Conservation (phyloP, 257 asterid species). For the Solanum microdontum region DNA sequence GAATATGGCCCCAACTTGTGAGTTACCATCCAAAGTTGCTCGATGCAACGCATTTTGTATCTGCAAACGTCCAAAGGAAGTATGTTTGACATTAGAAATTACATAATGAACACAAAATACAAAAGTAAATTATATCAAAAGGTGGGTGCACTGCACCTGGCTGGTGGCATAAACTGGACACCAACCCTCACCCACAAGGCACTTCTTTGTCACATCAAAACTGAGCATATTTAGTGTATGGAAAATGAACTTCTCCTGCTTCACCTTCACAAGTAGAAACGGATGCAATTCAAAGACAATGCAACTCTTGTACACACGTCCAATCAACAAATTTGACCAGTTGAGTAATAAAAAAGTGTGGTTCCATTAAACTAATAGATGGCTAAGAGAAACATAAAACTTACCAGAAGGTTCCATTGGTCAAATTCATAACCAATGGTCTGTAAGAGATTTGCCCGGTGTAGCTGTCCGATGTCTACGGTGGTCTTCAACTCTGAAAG, state of each 20-base stretch:
- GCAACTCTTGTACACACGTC: not conserved
- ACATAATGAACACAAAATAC: not conserved
- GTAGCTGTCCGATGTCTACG: slow-evolving; percentile 39
- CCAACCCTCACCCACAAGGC: slow-evolving; percentile 76
- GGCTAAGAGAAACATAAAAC: not conserved
- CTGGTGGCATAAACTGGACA: slow-evolving; percentile 48
- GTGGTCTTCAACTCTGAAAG: slow-evolving; percentile 56
- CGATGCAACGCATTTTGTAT: slow-evolving; percentile 27
- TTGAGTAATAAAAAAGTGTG: not conserved
- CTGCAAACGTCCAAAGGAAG: slow-evolving; percentile 22
- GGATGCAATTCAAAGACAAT: not conserved
- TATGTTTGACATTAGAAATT: not conserved
- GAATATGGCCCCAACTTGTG: slow-evolving; percentile 45
- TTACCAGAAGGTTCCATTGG: slow-evolving; percentile 56
- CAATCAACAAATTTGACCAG: not conserved
- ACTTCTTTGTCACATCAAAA: slow-evolving; percentile 50
- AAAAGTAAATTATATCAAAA: not conserved
- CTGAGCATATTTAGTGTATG: slow-evolving; percentile 52
- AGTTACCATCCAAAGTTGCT: slow-evolving; percentile 42
- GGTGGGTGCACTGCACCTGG: slow-evolving; percentile 19
- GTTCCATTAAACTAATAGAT: not conserved
- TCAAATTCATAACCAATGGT: slow-evolving; percentile 36
- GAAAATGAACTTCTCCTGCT: slow-evolving; percentile 39
- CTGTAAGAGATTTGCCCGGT: slow-evolving; percentile 31
- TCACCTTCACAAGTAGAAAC: slow-evolving; percentile 31